Evolutionary conservation across 108 stramenopile species (phyloP).

Genomic region (Stephanodiscus minutulus): DNA sequence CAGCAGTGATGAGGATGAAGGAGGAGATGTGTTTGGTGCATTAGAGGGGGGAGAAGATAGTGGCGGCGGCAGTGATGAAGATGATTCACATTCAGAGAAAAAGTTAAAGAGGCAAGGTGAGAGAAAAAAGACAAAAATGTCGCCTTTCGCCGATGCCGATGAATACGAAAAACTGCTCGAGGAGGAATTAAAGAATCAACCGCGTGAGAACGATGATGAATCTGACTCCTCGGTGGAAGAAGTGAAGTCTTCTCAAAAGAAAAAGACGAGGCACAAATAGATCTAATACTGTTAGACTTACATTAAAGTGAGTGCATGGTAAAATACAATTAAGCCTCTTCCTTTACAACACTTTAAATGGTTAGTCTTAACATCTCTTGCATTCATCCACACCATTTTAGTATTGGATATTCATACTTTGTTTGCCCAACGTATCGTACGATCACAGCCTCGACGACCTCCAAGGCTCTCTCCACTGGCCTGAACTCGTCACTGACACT

Average conservation of each 20-base stretch:
- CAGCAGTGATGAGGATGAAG: slow-evolving; percentile 54
- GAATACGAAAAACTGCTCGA: slow-evolving; percentile 58
- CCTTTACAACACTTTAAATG: no score
- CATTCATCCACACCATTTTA: background rate
- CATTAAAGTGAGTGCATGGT: background rate
- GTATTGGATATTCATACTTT: background rate
- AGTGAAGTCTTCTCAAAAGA: background rate
- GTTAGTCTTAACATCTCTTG: background rate
- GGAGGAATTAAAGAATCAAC: slow-evolving; percentile 8
- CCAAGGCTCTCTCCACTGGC: slow-evolving; percentile 63
- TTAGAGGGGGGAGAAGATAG: slow-evolving; percentile 33
- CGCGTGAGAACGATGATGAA: background rate
- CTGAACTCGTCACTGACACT: slow-evolving; percentile 60
- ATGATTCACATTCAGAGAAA: slow-evolving; percentile 17
- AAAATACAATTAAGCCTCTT: background rate
- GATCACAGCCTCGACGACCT: slow-evolving; percentile 71
- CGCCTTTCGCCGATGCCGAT: slow-evolving; percentile 65
- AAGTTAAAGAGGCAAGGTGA: slow-evolving; percentile 14
- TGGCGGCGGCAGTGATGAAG: slow-evolving; percentile 32
- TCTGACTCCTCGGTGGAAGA: background rate
- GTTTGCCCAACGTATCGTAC: slow-evolving; percentile 63
- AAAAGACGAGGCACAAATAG: slow-evolving; percentile 4
- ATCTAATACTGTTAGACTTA: background rate
- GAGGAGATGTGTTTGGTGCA: slow-evolving; percentile 32
- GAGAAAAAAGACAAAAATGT: slow-evolving; percentile 29